Percentiles rank a stretch among this genome's conserved stretches.
phyloP scores from a whole-genome alignment of 441 rosid genomes.

The California macrophylla region DNA sequence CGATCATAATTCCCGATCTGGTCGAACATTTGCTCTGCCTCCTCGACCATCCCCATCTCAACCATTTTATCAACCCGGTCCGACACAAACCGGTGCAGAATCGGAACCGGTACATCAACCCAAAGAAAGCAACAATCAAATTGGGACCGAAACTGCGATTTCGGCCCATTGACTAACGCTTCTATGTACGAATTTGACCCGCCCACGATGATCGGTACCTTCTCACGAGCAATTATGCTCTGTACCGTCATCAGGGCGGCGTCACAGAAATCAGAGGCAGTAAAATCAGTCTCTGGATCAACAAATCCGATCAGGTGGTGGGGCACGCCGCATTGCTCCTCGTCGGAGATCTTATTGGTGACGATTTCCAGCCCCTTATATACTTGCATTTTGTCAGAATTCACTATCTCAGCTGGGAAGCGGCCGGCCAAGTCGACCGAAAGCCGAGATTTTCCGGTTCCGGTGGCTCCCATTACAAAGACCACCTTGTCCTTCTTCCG shows the following conservation, averaged over 20 bases:
- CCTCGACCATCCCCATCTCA: slow-evolving; percentile 39
- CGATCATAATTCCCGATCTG: slow-evolving; percentile 33
- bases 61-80: slow-evolving; percentile 44
- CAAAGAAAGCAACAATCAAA: slow-evolving; percentile 48
- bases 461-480: slow-evolving; percentile 64
- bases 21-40: slow-evolving; percentile 33
- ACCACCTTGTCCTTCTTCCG: slow-evolving; percentile 45
- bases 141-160: slow-evolving; percentile 25
- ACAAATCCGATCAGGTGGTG: slow-evolving; percentile 55
- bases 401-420: slow-evolving; percentile 50
- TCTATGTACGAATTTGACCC: slow-evolving; percentile 57
- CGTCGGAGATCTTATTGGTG: slow-evolving; percentile 53
- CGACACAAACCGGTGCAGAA: slow-evolving; percentile 27
- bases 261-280: slow-evolving; percentile 35
- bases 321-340: slow-evolving; percentile 45
- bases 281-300: slow-evolving; percentile 43
- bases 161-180: slow-evolving; percentile 33
- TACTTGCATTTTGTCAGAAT: slow-evolving; percentile 70
- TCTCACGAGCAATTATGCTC: slow-evolving; percentile 26
- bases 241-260: slow-evolving; percentile 37
- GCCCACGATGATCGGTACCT: slow-evolving; percentile 48
- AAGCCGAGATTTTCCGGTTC: slow-evolving; percentile 62
- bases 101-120: slow-evolving; percentile 39
- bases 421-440: slow-evolving; percentile 53
- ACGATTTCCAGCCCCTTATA: slow-evolving; percentile 52